Conservation (phyloP, 768 basidiomycete genomes). For the Leccinum olivaceopallidum region DNA sequence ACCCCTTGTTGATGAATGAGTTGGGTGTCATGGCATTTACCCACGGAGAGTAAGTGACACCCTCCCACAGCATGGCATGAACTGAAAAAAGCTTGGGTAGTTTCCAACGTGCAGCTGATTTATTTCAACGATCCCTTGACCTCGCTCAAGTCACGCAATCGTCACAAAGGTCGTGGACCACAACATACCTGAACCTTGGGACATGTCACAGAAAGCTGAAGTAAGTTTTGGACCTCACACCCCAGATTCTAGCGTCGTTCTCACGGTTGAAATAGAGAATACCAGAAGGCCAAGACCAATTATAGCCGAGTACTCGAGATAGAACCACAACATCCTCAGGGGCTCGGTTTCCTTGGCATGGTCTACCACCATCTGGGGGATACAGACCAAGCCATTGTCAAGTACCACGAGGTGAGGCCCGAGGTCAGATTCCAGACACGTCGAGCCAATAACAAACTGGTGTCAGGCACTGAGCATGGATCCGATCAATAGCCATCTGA, state of each 20-base stretch:
- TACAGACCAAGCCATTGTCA: conserved; percentile 78
- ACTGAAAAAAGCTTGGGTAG: conserved; percentile 46
- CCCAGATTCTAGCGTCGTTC: not conserved
- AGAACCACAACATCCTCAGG: conserved; percentile 80
- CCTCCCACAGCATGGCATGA: not conserved
- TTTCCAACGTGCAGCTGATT: conserved; percentile 64
- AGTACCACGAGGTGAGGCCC: conserved; percentile 82
- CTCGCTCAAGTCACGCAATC: conserved; percentile 84
- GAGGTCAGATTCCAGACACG: not conserved
- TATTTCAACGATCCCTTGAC: conserved; percentile 78
- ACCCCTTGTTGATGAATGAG: conserved; percentile 91
- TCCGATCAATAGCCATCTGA: conserved; percentile 77
- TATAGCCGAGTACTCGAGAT: conserved; percentile 84
- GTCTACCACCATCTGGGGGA: conserved; percentile 76
- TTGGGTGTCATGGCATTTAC: conserved; percentile 91
- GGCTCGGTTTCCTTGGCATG: conserved; percentile 88
- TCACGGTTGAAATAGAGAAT: conserved; percentile 37
- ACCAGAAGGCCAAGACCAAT: conserved; percentile 65
- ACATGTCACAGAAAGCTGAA: conserved; percentile 82
- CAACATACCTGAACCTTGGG: conserved; percentile 90
- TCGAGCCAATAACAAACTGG: conserved; percentile 3
- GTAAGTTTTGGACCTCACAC: conserved; percentile 42
- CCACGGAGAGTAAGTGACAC: conserved; percentile 66
- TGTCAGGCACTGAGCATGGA: conserved; percentile 73
- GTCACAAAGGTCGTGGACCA: conserved; percentile 82